Percentiles rank a stretch among this genome's conserved stretches.
phyloP scores from a whole-genome alignment of 106 monocot genomes.

The Gastrodia elata region DNA sequence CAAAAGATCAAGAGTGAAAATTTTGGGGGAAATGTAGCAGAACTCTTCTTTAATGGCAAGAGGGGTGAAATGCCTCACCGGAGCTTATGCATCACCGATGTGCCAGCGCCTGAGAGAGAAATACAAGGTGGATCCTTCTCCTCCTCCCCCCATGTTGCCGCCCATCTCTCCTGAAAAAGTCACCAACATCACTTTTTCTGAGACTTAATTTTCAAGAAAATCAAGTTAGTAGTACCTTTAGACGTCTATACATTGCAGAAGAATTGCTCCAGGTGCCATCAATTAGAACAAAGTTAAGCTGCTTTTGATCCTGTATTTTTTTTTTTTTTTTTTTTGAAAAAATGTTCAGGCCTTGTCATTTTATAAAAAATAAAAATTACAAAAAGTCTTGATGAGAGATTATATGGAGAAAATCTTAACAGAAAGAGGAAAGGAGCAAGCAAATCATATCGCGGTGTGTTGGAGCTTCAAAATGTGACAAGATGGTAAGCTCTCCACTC shows the following conservation, averaged over 20 bases:
- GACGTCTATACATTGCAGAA: slow-evolving; percentile 69
- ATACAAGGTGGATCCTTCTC: slow-evolving; percentile 76
- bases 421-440: too few relatives aligned
- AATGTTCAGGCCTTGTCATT: too few relatives aligned
- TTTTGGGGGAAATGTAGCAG: too few relatives aligned
- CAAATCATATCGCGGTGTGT: too few relatives aligned
- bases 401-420: too few relatives aligned
- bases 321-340: too few relatives aligned
- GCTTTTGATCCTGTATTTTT: slow-evolving; percentile 39
- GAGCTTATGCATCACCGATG: slow-evolving; percentile 87
- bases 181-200: background rate
- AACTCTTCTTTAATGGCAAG: too few relatives aligned
- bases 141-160: slow-evolving; percentile 48
- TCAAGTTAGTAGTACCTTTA: slow-evolving; percentile 47
- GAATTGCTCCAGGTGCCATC: slow-evolving; percentile 99
- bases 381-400: too few relatives aligned
- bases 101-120: slow-evolving; percentile 43
- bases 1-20: too few relatives aligned
- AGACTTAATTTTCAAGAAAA: background rate
- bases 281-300: slow-evolving; percentile 73
- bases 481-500: too few relatives aligned
- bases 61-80: slow-evolving; percentile 26
- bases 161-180: slow-evolving; percentile 48
- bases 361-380: too few relatives aligned
- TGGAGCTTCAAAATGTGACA: too few relatives aligned